phyloP scores from a whole-genome alignment of 768 basidiomycete genomes.

The Rhizopogon rudus region DNA sequence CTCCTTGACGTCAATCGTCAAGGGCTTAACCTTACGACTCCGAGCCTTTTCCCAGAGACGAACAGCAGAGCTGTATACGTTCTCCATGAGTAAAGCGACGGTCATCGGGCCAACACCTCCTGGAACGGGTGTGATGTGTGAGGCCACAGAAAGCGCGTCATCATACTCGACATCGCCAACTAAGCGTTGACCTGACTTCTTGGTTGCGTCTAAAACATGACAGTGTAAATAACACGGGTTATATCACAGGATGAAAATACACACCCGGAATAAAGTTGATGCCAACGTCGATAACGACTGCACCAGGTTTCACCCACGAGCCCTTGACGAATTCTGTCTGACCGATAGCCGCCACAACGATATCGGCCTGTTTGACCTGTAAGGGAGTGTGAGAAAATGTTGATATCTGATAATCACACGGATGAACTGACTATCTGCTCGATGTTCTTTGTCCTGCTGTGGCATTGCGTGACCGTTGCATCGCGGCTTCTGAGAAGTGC shows the following conservation, averaged over 20 bases:
- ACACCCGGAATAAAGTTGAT: slow-evolving; percentile 92
- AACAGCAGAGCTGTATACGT: slow-evolving; percentile 82
- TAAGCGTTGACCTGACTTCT: slow-evolving; percentile 92
- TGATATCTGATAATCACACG: slow-evolving; percentile 3
- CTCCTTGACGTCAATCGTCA: slow-evolving; percentile 72
- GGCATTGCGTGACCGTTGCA: slow-evolving; percentile 97
- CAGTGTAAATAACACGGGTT: background rate
- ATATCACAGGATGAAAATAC: slow-evolving; percentile 10
- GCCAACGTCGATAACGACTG: slow-evolving; percentile 95
- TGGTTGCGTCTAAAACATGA: slow-evolving; percentile 59
- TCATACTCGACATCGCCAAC: slow-evolving; percentile 94
- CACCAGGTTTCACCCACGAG: slow-evolving; percentile 92
- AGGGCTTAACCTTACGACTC: slow-evolving; percentile 66
- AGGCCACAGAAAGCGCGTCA: slow-evolving; percentile 72
- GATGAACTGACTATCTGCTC: slow-evolving; percentile 59
- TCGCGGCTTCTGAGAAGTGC: slow-evolving; percentile 86
- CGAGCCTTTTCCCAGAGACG: slow-evolving; percentile 71
- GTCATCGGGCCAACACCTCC: slow-evolving; percentile 99
- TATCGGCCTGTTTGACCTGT: slow-evolving; percentile 83
- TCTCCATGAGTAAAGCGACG: slow-evolving; percentile 96
- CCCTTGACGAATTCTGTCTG: slow-evolving; percentile 88
- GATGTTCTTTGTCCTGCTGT: slow-evolving; percentile 83
- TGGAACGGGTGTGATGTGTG: slow-evolving; percentile 94
- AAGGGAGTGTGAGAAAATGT: slow-evolving; percentile 2
- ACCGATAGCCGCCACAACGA: slow-evolving; percentile 96